Base-by-base conservation (phyloP, 169 alveolate species). In the Toxoplasma gondii region DNA sequence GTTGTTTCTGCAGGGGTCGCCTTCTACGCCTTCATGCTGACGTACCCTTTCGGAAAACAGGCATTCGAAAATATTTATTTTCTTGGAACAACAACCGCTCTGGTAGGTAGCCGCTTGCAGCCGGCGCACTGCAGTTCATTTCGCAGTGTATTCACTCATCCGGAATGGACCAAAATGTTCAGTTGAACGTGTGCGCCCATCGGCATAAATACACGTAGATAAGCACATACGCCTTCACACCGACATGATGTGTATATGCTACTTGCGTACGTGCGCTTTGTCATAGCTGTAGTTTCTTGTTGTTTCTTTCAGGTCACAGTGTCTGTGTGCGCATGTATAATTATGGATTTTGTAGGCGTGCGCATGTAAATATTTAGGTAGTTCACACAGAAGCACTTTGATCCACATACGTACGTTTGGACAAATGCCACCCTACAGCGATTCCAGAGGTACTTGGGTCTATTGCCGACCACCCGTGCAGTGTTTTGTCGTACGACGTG, bases 1-100 rank as follows among this genome's bases (percentile, higher is more conserved):
- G 74, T 19, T 27, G 34, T 19, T 64, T 4, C 86, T 82, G 53
- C 90, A 82, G 90, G 69, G 4, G 64, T 24, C 90, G 34, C 34
- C 44, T 82, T 43, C 67, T 82, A 82, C 90, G 41, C 36, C 27
- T 82, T 82, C 90, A 82, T 82, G 90, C 29, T 43, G n/a, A 82
- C 90, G 0, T 82, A 82, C 64, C 90, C 90, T 22, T n/a, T 82
- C 24, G 90, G 90, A 10, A 38, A 36, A 31, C 34, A 41, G 1
- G 64, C 39, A 41, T 12, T 17, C 67, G 17, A 41, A 82, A 82
- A 49, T 38, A 49, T 22, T 24, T 82, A 82, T 36, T 82, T 82
- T 49, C 67, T 82, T 36, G 90, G 41, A 41, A 43, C 90, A 10
- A 38, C 38, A 16, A 49, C 64, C 1, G 90, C 90, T 29, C 53